These are phyloP conservation scores for Phytophthora uliginosa DNA, from an alignment of 352 stramenopile genomes.

Conservation along the genomic window DNA sequence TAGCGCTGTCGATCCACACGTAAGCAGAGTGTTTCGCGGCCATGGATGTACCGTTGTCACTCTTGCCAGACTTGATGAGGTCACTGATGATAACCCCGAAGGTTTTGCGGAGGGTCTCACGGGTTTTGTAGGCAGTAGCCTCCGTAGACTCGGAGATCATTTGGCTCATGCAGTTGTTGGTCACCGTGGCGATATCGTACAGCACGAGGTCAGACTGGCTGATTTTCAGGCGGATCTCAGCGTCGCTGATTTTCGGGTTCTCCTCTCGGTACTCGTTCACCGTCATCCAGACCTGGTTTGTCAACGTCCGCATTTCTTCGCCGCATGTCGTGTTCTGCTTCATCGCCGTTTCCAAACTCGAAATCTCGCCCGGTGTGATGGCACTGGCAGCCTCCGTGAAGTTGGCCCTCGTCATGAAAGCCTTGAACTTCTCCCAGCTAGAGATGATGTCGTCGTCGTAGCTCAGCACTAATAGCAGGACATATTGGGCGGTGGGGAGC, in stretches of 20 bases:
- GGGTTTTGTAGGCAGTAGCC: constrained; percentile 38
- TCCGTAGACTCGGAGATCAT: constrained; percentile 31
- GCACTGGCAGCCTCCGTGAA: constrained; percentile 31
- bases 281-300: constrained; percentile 47
- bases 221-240: constrained; percentile 47
- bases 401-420: constrained; percentile 38
- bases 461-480: constrained; percentile 35
- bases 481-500: constrained; percentile 35
- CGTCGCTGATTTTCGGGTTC: constrained; percentile 35
- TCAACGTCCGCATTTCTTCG: constrained; percentile 42
- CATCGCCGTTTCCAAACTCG: constrained; percentile 42
- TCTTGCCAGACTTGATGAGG: constrained; percentile 47
- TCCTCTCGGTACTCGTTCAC: constrained; percentile 46
- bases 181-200: constrained; percentile 57
- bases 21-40: constrained; percentile 40
- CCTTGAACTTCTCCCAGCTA: constrained; percentile 42
- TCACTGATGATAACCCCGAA: constrained; percentile 61
- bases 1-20: constrained; percentile 40
- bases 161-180: constrained; percentile 51
- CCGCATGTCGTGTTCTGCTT: constrained; percentile 54
- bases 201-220: constrained; percentile 54
- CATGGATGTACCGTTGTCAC: constrained; percentile 46
- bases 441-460: constrained; percentile 44
- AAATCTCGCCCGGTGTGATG: constrained; percentile 42
- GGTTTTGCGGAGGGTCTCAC: constrained; percentile 59